Percentiles rank a stretch among this genome's conserved stretches.
Conservation (phyloP, 495 filamentous ascomycete genomes). For the Chaetomium fimeti region DNA sequence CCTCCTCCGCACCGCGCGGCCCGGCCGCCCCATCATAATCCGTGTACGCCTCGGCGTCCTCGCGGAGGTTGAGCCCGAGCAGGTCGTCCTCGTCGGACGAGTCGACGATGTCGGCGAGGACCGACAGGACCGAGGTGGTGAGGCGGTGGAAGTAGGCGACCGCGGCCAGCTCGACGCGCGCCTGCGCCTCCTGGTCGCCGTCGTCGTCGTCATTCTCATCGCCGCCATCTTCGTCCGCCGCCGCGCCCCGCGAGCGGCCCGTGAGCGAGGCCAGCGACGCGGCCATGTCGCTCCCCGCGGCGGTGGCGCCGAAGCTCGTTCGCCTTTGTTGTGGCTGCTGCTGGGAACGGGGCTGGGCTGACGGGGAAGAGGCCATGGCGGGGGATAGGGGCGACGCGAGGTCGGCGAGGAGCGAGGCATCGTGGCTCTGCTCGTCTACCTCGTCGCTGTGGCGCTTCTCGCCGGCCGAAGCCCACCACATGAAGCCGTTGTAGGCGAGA, state of each 20-base stretch:
- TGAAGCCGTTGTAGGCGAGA: conserved; percentile 85
- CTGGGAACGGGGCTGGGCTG: background rate
- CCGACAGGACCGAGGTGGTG: conserved; percentile 67
- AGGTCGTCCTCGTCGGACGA: conserved; percentile 54
- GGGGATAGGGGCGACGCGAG: conserved; percentile 36
- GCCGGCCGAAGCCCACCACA: conserved; percentile 98
- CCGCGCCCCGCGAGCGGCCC: conserved; percentile 19
- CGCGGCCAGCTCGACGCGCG: conserved; percentile 64
- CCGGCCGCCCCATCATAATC: background rate
- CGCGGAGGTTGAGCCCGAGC: conserved; percentile 40
- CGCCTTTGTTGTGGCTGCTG: conserved; percentile 25
- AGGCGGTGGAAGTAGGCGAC: conserved; percentile 91
- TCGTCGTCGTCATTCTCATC: conserved; percentile 30
- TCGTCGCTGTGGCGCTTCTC: conserved; percentile 64
- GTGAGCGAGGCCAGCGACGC: conserved; percentile 44
- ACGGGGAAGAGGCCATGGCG: conserved; percentile 4
- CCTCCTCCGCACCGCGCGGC: conserved; percentile 19
- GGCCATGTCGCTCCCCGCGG: conserved; percentile 23
- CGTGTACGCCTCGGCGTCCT: background rate
- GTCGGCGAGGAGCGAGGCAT: conserved; percentile 49
- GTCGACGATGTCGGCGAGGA: conserved; percentile 67
- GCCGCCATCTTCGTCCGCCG: conserved; percentile 26
- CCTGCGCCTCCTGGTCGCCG: conserved; percentile 35
- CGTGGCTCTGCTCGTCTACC: conserved; percentile 50
- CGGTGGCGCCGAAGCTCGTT: conserved; percentile 32